A percentile compares a stretch with the other conserved stretches of the same genome.
Conservation (phyloP, 805 yeast species). For the Candida saitoana region DNA sequence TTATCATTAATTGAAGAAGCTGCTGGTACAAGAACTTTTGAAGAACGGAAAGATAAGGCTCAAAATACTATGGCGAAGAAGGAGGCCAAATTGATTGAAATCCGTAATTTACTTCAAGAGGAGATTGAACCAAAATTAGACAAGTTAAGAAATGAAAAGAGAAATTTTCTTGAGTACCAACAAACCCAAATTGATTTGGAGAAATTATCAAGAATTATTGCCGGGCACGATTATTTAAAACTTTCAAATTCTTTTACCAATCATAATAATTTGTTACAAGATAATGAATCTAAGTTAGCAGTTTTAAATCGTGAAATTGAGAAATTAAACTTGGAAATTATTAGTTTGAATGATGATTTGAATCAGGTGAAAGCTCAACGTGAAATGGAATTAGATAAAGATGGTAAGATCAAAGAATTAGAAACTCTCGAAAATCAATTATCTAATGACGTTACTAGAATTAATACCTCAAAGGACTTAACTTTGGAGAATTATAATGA, state of each 20-base stretch:
- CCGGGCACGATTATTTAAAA: conserved; percentile 65
- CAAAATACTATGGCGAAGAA: conserved; percentile 88
- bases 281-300: conserved; percentile 37
- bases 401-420: conserved; percentile 54
- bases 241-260: conserved; percentile 39
- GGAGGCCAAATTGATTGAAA: conserved; percentile 78
- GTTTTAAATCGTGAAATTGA: conserved; percentile 43
- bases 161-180: conserved; percentile 80
- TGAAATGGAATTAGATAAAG: conserved; percentile 56
- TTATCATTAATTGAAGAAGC: conserved; percentile 94
- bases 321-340: conserved; percentile 51
- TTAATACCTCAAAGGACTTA: conserved; percentile 60
- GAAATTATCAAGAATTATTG: conserved; percentile 64
- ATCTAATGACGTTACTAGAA: conserved; percentile 62
- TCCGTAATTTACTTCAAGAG: conserved; percentile 65
- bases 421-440: conserved; percentile 55
- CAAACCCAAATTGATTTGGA: conserved; percentile 79
- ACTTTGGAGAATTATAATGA: conserved; percentile 55
- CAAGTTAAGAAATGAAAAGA: conserved; percentile 73
- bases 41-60: conserved; percentile 88
- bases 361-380: conserved; percentile 48
- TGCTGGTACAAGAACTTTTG: conserved; percentile 95
- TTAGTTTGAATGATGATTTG: conserved; percentile 57
- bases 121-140: conserved; percentile 93
- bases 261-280: conserved; percentile 40